Evolutionary conservation across 345 rosid species (phyloP), one percentile per base, ranked within the genome.

Genomic region (Dovyalis caffra): DNA sequence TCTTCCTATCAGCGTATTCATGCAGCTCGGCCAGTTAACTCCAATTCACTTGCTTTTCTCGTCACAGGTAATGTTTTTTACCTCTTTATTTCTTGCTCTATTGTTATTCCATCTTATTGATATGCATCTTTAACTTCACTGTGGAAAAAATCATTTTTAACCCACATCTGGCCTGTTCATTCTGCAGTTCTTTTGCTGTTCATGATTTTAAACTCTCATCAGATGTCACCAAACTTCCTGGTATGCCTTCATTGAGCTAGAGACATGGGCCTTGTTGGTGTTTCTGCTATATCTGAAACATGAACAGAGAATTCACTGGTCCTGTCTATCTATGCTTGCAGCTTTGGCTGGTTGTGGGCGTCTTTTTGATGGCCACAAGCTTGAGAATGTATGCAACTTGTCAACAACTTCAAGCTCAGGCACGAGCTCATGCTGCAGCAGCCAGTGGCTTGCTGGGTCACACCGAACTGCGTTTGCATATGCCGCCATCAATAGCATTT

Each of bases 351-450:
- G 98, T 95, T 57, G 91, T 95, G 68, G 93, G 90, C 62, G 91
- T 95, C 68, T 95, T 95, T 86, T 77, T 93, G 82, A 86, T 91
- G 89, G 98, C 97, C 26, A 93, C 99, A 43, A 85, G 90, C 34
- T 88, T 93, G 58, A 84, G 98, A 85, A 93, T 95, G 98, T 91
- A 90, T 75, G 97, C 97, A 4, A 91, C 97, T 78, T 93, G 97
- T 78, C 98, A 95, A 69, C 93, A 89, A 72, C 92, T 95, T 72
- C 99, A 91, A 80, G 97, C 93, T 79, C 98, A 95, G 81, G 98
- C 98, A 31, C 92, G 90, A 71, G 93, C 97, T 73, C 97, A 93
- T 83, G 93, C 94, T 40, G 97, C 91, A 0, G 94, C 93, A 58
- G 95, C 91, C 9, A 90, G 88, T 87, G 97, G 95, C 72, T 87